Conservation (phyloP, 768 basidiomycete species). For the Russula griseocarnosa region DNA sequence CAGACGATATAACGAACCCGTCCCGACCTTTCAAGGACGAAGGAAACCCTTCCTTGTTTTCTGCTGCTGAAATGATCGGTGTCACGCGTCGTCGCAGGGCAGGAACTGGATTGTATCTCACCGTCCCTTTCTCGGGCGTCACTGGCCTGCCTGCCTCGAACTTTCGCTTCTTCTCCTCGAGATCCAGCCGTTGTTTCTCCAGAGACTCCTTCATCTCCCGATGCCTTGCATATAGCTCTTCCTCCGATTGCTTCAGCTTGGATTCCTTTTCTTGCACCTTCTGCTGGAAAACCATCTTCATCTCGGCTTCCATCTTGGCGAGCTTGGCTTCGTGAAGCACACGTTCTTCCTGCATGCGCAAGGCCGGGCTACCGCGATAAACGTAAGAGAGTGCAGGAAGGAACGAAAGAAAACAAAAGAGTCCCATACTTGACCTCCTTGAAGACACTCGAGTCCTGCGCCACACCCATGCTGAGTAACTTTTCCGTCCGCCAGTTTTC, state of each 20-base stretch:
- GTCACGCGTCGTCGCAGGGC: conserved; percentile 9
- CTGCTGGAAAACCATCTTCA: conserved; percentile 99
- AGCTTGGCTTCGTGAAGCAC: conserved; percentile 95
- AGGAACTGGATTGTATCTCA: conserved; percentile 40
- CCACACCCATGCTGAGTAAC: conserved; percentile 93
- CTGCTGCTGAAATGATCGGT: conserved; percentile 16
- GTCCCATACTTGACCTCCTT: conserved; percentile 93
- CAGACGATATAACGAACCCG: conserved; percentile 29
- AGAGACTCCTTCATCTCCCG: conserved; percentile 99
- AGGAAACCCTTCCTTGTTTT: conserved; percentile 68
- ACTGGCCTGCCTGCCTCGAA: conserved; percentile 92
- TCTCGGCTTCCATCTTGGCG: conserved; percentile 99
- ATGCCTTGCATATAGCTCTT: conserved; percentile 97
- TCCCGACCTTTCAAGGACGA: conserved; percentile 46
- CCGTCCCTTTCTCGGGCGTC: conserved; percentile 89
- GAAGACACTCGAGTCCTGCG: conserved; percentile 97
- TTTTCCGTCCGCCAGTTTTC: conserved; percentile 99
- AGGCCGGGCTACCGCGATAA: conserved; percentile 68
- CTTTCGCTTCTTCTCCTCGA: conserved; percentile 98
- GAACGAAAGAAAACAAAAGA: not conserved
- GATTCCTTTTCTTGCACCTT: conserved; percentile 99
- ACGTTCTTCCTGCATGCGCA: conserved; percentile 94
- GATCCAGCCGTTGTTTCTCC: conserved; percentile 91
- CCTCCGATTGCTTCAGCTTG: conserved; percentile 98
- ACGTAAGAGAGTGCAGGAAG: not conserved